phyloP scores from a whole-genome alignment of 2,329 filamentous ascomycete genomes.

The Fusarium luffae region DNA sequence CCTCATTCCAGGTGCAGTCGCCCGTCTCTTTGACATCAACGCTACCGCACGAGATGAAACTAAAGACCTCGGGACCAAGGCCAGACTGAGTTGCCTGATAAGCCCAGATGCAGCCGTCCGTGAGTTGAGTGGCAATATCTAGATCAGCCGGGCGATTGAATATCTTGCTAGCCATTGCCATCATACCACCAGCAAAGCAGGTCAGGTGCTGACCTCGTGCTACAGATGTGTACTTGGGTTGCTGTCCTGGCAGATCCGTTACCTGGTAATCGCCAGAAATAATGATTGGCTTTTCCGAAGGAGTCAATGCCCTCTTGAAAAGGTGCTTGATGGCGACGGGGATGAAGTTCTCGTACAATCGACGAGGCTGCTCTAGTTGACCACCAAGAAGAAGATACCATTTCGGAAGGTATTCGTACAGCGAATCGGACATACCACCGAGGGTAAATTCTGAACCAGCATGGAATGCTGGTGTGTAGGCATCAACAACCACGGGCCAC shows the following conservation, averaged over 20 bases:
- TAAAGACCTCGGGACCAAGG: slow-evolving; percentile 70
- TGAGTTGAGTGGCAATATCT: slow-evolving; percentile 66
- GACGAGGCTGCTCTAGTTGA: slow-evolving; percentile 46
- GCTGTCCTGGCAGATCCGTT: slow-evolving; percentile 33
- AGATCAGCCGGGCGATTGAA: slow-evolving; percentile 67
- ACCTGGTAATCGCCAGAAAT: slow-evolving; percentile 66
- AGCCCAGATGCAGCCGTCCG: slow-evolving; percentile 72
- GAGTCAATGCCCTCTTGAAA: slow-evolving; percentile 75
- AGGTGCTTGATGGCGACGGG: slow-evolving; percentile 65
- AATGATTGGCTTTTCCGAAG: slow-evolving; percentile 67
- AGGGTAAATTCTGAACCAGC: slow-evolving; percentile 61
- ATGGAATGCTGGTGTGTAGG: slow-evolving; percentile 44
- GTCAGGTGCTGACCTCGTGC: slow-evolving; percentile 66
- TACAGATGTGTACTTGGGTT: slow-evolving; percentile 48
- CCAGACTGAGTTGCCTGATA: slow-evolving; percentile 68
- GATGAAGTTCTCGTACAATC: slow-evolving; percentile 53
- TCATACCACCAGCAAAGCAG: slow-evolving; percentile 76
- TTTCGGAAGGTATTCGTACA: slow-evolving; percentile 75
- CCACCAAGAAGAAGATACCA: slow-evolving; percentile 75
- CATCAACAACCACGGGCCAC: slow-evolving; percentile 68
- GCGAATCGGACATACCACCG: slow-evolving; percentile 67
- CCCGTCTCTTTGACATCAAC: slow-evolving; percentile 35
- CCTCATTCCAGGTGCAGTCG: slow-evolving; percentile 52
- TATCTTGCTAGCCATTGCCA: slow-evolving; percentile 69
- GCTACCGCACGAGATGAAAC: slow-evolving; percentile 57